phyloP scores from a whole-genome alignment of 805 yeast genomes.

The Wickerhamiella lipophila region DNA sequence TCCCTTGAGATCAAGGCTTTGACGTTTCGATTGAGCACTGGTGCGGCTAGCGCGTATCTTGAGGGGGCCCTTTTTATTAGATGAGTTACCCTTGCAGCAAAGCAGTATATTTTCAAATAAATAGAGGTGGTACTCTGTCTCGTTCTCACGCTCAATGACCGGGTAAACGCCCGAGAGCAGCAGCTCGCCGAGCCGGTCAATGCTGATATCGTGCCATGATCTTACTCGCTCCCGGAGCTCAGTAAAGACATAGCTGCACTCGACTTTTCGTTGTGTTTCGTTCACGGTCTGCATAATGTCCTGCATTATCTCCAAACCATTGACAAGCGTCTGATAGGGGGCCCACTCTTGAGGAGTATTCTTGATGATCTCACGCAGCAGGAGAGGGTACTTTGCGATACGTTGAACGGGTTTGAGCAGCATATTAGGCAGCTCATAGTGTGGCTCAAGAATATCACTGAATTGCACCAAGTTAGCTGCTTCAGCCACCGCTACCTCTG shows the following conservation, averaged over 20 bases:
- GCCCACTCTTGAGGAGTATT: slow-evolving; percentile 42
- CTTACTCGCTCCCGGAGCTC: slow-evolving; percentile 60
- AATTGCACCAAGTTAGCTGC: slow-evolving; percentile 41
- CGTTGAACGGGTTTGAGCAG: slow-evolving; percentile 91
- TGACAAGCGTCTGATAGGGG: slow-evolving; percentile 50
- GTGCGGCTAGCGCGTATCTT: slow-evolving; percentile 35
- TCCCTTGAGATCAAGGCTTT: slow-evolving; percentile 53
- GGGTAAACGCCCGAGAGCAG: slow-evolving; percentile 56
- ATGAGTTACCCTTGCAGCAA: slow-evolving; percentile 48
- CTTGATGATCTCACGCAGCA: slow-evolving; percentile 59
- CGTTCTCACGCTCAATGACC: slow-evolving; percentile 47
- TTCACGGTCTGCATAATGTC: slow-evolving; percentile 80
- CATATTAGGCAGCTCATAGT: slow-evolving; percentile 79
- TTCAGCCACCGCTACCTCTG: slow-evolving; percentile 60
- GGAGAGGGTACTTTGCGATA: slow-evolving; percentile 84
- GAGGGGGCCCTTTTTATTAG: slow-evolving; percentile 39
- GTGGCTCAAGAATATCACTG: slow-evolving; percentile 57
- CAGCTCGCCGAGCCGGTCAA: slow-evolving; percentile 72
- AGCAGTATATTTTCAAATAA: slow-evolving; percentile 63
- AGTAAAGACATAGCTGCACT: slow-evolving; percentile 59
- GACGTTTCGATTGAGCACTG: slow-evolving; percentile 19
- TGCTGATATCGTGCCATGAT: slow-evolving; percentile 86
- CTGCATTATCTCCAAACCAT: slow-evolving; percentile 62
- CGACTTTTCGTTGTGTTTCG: slow-evolving; percentile 87
- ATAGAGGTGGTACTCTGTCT: slow-evolving; percentile 80